These are phyloP conservation scores for Aphanomyces invadans DNA, from an alignment of 352 stramenopile genomes.

Conservation along the genomic window DNA sequence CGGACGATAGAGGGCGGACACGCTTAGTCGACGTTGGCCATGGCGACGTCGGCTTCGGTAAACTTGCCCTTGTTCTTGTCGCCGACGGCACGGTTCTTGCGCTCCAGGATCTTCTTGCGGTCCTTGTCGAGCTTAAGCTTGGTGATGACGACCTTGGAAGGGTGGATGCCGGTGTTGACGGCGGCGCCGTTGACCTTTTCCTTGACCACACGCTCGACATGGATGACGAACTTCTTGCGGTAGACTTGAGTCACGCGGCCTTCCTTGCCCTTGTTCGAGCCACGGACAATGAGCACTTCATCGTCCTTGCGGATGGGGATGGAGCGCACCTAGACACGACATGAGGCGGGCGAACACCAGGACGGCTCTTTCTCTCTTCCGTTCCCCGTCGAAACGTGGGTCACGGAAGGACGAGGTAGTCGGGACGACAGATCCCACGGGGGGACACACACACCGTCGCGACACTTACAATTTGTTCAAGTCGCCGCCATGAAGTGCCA, in stretches of 20 bases:
- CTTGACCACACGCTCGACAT: constrained; percentile 97
- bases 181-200: constrained; percentile 97
- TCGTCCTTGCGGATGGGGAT: constrained; percentile 99
- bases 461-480: constrained; percentile 21
- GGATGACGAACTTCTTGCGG: constrained; percentile 99
- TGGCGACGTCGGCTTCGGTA: constrained; percentile 79
- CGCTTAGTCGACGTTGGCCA: constrained; percentile 85
- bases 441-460: too few relatives aligned
- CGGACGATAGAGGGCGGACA: not conserved
- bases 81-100: constrained; percentile 90
- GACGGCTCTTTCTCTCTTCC: too few relatives aligned
- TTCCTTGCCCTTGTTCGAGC: constrained; percentile 97
- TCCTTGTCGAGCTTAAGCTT: constrained; percentile 99
- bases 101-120: constrained; percentile 97
- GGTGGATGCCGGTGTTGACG: constrained; percentile 96
- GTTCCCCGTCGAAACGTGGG: too few relatives aligned
- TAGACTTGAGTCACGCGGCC: constrained; percentile 97
- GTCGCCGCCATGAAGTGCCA: constrained; percentile 87
- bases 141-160: constrained; percentile 98
- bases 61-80: constrained; percentile 86
- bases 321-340: constrained; percentile 84
- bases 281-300: constrained; percentile 97
- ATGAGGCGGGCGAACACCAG: too few relatives aligned
- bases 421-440: too few relatives aligned
- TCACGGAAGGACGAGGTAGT: too few relatives aligned